These are phyloP conservation scores for Abeoforma whisleri DNA, from an alignment of 78 protist species.

Conservation along the genomic window DNA sequence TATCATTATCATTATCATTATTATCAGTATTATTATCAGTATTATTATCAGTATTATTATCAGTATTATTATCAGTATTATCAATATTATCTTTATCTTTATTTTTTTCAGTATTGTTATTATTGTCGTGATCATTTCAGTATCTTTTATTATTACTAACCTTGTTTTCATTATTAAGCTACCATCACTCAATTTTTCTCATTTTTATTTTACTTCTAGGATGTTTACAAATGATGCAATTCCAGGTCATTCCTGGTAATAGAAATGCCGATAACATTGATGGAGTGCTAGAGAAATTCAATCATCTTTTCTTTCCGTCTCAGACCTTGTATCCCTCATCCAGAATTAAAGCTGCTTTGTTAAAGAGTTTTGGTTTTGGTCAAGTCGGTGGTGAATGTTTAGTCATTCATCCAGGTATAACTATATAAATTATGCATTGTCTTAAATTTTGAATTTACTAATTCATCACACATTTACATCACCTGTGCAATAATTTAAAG, in stretches of 20 bases:
- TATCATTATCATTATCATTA: no score
- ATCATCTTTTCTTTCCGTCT: slow-evolving; percentile 30
- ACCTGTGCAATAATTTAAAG: background rate
- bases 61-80: no score
- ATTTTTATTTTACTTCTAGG: background rate
- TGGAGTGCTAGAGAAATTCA: slow-evolving; percentile 18
- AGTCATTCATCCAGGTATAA: slow-evolving; percentile 46
- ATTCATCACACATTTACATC: background rate
- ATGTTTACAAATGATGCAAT: slow-evolving; percentile 45
- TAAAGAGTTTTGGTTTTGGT: slow-evolving; percentile 63
- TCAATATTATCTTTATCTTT: no score
- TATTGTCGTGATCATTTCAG: no score
- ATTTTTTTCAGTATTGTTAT: no score
- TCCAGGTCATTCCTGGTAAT: slow-evolving; percentile 57
- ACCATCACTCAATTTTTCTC: background rate
- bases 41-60: no score
- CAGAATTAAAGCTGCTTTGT: slow-evolving; percentile 41
- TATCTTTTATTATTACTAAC: no score
- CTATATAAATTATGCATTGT: background rate
- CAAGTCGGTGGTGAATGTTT: slow-evolving; percentile 60
- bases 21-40: no score
- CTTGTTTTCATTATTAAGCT: no score
- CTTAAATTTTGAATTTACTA: background rate
- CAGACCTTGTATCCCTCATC: background rate
- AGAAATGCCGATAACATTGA: slow-evolving; percentile 65